These are phyloP conservation scores for Telfairia occidentalis DNA, from an alignment of 331 rosid genomes.

Conservation along the genomic window DNA sequence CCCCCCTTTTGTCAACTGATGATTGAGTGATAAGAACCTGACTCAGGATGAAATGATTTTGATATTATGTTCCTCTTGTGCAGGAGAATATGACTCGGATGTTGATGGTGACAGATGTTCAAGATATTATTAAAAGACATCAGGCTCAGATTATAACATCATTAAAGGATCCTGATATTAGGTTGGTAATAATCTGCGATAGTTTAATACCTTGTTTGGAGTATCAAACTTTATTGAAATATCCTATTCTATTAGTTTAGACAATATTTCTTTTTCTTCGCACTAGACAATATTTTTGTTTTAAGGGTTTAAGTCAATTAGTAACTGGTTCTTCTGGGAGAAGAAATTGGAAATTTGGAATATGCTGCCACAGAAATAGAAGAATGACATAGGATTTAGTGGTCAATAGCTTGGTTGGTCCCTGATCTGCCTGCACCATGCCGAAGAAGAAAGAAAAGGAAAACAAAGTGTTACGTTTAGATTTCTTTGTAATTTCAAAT, in stretches of 20 bases:
- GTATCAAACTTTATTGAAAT: constrained; percentile 4
- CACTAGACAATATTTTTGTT: background rate
- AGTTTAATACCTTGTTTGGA: constrained; percentile 14
- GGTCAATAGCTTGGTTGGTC: background rate
- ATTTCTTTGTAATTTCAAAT: background rate
- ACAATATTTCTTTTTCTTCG: background rate
- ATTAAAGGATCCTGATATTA: constrained; percentile 97
- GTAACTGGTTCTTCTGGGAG: background rate
- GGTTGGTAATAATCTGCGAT: constrained; percentile 31
- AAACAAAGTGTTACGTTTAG: background rate
- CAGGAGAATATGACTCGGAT: constrained; percentile 99
- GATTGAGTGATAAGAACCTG: background rate
- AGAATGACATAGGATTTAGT: background rate
- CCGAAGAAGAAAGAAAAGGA: background rate
- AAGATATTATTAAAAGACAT: constrained; percentile 95
- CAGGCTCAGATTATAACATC: constrained; percentile 99
- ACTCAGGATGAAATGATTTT: constrained; percentile 1
- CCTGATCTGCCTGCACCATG: background rate
- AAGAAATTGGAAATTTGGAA: background rate
- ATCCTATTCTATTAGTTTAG: background rate
- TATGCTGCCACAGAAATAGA: background rate
- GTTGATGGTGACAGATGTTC: constrained; percentile 98
- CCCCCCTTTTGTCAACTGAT: background rate
- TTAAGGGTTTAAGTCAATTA: background rate
- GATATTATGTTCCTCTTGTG: constrained; percentile 23